phyloP scores from a whole-genome alignment of 2,329 filamentous ascomycete species.

The Colletotrichum camelliae region DNA sequence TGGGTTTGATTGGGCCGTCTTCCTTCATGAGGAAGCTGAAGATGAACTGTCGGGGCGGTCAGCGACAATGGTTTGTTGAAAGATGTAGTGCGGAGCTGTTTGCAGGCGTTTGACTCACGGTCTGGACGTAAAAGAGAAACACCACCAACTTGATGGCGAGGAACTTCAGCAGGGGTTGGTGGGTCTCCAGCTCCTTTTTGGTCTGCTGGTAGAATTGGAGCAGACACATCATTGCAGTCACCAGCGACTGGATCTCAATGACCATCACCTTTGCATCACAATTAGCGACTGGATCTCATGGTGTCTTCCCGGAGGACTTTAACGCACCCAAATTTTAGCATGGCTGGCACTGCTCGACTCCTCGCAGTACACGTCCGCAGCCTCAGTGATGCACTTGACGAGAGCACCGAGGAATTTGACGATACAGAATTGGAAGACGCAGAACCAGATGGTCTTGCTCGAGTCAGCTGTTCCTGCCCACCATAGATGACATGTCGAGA shows the following conservation, averaged over 20 bases:
- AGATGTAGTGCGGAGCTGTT: not conserved
- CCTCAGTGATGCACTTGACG: not conserved
- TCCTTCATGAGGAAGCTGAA: not conserved
- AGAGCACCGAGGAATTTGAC: slow-evolving; percentile 1
- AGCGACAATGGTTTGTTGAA: not conserved
- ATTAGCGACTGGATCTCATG: fast-evolving
- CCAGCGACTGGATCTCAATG: not conserved
- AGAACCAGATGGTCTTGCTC: not conserved
- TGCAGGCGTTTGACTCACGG: not conserved
- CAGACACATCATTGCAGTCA: not conserved
- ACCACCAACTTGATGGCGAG: not conserved
- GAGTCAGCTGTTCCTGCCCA: not conserved
- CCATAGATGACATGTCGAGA: not conserved
- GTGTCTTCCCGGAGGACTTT: not conserved
- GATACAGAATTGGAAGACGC: not conserved
- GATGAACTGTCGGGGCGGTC: not conserved
- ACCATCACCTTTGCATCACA: not conserved
- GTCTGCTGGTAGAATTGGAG: not conserved
- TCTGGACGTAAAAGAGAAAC: not conserved
- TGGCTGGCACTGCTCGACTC: not conserved
- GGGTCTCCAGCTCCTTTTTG: not conserved
- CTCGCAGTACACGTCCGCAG: not conserved
- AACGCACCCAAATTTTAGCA: not conserved
- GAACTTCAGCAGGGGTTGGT: not conserved
- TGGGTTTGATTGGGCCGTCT: not conserved